Percentiles rank a stretch among this genome's conserved stretches.
Conservation (phyloP, 1,284 basidiomycete species). For the Ustilago bromivora region DNA sequence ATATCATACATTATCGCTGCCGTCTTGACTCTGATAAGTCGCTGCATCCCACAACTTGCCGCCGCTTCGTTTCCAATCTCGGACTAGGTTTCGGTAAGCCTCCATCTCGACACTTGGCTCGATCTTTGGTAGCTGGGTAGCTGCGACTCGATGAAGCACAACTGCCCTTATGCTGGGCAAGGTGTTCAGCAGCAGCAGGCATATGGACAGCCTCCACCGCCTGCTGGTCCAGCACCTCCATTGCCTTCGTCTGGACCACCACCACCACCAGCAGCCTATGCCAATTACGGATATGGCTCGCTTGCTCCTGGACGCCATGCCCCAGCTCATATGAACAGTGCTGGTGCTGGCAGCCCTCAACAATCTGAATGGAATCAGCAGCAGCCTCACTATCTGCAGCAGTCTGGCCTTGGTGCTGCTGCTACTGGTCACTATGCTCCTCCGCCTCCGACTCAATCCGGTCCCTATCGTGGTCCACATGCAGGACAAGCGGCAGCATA, state of each 20-base stretch:
- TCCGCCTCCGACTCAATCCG: slow-evolving; percentile 24
- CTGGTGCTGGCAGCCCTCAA: slow-evolving; percentile 22
- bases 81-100: neutral
- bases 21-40: neutral
- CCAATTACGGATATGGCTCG: slow-evolving; percentile 60
- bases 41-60: neutral
- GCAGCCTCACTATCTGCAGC: slow-evolving; percentile 50
- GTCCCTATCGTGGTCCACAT: slow-evolving; percentile 18
- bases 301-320: slow-evolving; percentile 23
- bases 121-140: neutral
- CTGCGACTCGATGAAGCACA: slow-evolving; percentile 30
- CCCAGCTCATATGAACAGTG: slow-evolving; percentile 14
- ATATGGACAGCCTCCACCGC: slow-evolving; percentile 39
- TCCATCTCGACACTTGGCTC: neutral
- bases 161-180: slow-evolving; percentile 24
- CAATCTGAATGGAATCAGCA: slow-evolving; percentile 58
- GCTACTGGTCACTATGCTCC: slow-evolving; percentile 18
- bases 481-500: slow-evolving; percentile 20
- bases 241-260: slow-evolving; percentile 29
- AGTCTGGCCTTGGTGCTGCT: slow-evolving; percentile 28
- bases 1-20: neutral
- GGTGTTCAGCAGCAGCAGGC: slow-evolving; percentile 23
- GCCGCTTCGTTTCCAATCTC: neutral
- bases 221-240: slow-evolving; percentile 43
- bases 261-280: slow-evolving; percentile 35